Evolutionary conservation across 2,329 filamentous ascomycete genomes (phyloP).

Genomic region (Plectosphaerella cucumerina): DNA sequence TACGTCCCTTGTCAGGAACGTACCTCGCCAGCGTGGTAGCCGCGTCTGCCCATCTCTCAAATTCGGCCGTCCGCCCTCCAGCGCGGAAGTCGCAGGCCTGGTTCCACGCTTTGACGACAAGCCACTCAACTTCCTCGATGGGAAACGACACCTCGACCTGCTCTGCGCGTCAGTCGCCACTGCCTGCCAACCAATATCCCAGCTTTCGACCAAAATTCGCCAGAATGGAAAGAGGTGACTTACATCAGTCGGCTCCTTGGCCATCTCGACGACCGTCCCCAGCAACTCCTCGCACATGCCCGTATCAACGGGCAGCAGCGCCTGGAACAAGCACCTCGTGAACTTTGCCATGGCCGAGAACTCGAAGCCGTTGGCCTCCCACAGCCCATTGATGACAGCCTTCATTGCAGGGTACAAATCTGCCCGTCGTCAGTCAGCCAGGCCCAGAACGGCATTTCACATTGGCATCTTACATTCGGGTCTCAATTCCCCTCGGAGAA

Average conservation of each 20-base stretch:
- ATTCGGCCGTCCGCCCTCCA: not conserved
- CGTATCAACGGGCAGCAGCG: conserved; percentile 55
- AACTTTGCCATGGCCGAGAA: conserved; percentile 65
- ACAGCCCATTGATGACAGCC: conserved; percentile 67
- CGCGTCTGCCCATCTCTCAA: conserved; percentile 52
- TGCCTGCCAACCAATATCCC: too few relatives aligned
- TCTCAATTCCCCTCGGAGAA: conserved; percentile 48
- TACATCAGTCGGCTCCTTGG: conserved; percentile 45
- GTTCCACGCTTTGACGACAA: conserved; percentile 67
- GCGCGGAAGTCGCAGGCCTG: conserved; percentile 37
- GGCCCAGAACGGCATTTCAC: not conserved
- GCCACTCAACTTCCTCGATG: conserved; percentile 67
- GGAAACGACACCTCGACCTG: conserved; percentile 53
- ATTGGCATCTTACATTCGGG: conserved; percentile 31
- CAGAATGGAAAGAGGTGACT: conserved; percentile 8
- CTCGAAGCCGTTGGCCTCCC: conserved; percentile 51
- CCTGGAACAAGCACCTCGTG: conserved; percentile 71
- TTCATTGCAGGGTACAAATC: conserved; percentile 52
- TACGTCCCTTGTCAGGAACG: conserved; percentile 46
- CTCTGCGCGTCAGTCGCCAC: too few relatives aligned
- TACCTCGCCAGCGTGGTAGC: conserved; percentile 59
- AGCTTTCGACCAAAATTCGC: too few relatives aligned
- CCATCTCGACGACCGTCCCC: conserved; percentile 56
- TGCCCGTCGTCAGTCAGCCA: conserved; percentile 17
- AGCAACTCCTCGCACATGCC: conserved; percentile 55